Conservation (phyloP, 2,329 filamentous ascomycete genomes). For the Hypoxylon sp. region DNA sequence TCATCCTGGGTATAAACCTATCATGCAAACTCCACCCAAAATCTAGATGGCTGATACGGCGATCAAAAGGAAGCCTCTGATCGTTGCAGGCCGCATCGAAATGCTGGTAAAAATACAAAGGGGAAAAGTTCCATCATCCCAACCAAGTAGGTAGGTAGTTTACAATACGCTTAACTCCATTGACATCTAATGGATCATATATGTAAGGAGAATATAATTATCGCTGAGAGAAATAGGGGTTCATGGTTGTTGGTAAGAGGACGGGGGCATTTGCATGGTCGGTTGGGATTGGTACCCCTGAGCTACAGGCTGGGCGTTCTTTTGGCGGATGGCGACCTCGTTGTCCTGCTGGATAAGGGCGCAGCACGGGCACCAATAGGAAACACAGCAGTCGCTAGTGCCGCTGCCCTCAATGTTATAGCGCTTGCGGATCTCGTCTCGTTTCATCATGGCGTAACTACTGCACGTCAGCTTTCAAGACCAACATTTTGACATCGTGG, state of each 20-base stretch:
- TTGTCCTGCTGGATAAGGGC: constrained; percentile 62
- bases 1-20: constrained; percentile 2
- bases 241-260: constrained; percentile 44
- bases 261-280: constrained; percentile 51
- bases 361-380: constrained; percentile 63
- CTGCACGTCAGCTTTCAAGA: background rate
- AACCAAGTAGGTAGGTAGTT: background rate
- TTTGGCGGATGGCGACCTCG: constrained; percentile 53
- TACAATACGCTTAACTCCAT: background rate
- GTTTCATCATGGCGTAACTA: constrained; percentile 60
- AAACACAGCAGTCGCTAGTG: constrained; percentile 57
- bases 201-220: background rate
- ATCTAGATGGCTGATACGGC: background rate
- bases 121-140: background rate
- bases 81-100: background rate
- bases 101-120: background rate
- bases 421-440: constrained; percentile 58
- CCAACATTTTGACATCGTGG: background rate
- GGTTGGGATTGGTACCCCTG: constrained; percentile 53
- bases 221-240: background rate
- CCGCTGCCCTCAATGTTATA: constrained; percentile 60
- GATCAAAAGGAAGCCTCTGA: background rate
- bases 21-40: background rate
- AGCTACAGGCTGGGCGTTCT: constrained; percentile 38
- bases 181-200: background rate